Percentiles rank a stretch among this genome's conserved stretches.
Evolutionary conservation across 306 rosid genomes (phyloP).

Genomic region (Vigna angularis): DNA sequence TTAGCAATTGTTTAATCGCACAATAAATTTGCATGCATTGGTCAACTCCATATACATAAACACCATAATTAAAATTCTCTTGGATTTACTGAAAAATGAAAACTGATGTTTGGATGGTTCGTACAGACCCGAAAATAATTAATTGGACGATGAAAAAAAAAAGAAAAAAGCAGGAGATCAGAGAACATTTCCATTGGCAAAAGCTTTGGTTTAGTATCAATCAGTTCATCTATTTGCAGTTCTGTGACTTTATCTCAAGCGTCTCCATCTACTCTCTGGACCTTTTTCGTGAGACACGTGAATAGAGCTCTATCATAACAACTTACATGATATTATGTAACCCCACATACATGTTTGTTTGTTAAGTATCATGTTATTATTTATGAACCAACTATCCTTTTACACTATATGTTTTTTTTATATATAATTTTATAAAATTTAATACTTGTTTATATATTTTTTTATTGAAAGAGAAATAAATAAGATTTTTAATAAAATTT

Average conservation of each 20-base stretch:
- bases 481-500: not conserved
- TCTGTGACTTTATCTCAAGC: slow-evolving; percentile 22
- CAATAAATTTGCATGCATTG: not conserved
- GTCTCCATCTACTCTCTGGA: slow-evolving; percentile 52
- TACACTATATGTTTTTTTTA: not conserved
- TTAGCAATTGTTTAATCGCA: not conserved
- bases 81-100: slow-evolving; percentile 3
- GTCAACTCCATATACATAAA: slow-evolving; percentile 16
- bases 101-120: not conserved
- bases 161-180: not conserved
- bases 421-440: not conserved
- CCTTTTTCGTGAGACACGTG: slow-evolving; percentile 56
- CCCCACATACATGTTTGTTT: slow-evolving; percentile 24
- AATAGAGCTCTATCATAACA: slow-evolving; percentile 44
- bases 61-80: not conserved
- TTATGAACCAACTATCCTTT: not conserved
- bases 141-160: not conserved
- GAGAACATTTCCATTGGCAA: not conserved
- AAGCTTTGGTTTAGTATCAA: slow-evolving; percentile 19
- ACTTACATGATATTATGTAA: slow-evolving; percentile 16
- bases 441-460: too few relatives aligned
- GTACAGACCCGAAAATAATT: slow-evolving; percentile 22
- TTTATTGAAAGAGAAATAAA: not conserved
- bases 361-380: not conserved
- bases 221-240: slow-evolving; percentile 43